phyloP scores from a whole-genome alignment of 2,329 filamentous ascomycete species.

The Myriosclerotinia curreyana region DNA sequence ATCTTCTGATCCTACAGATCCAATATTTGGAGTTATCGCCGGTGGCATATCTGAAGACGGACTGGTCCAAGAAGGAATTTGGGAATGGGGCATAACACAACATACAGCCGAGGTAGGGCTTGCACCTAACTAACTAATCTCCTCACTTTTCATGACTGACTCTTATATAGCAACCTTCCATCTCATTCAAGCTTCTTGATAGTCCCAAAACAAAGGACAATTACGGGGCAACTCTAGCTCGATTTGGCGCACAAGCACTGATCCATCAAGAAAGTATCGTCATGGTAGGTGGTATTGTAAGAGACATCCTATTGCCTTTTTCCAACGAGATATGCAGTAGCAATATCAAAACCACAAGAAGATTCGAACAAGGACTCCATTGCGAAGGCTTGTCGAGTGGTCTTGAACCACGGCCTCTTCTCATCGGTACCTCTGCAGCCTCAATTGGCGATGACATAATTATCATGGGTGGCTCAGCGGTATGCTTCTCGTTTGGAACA shows the following conservation, averaged over 20 bases:
- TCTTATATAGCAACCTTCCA: neutral
- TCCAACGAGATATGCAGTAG: slow-evolving; percentile 50
- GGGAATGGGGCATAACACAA: slow-evolving; percentile 41
- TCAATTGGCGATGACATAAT: slow-evolving; percentile 51
- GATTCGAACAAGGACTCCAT: neutral
- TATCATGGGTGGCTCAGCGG: slow-evolving; percentile 75
- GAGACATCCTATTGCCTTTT: slow-evolving; percentile 44
- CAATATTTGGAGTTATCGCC: slow-evolving; percentile 59
- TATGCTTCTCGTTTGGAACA: slow-evolving; percentile 87
- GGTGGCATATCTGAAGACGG: slow-evolving; percentile 58
- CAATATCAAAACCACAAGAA: neutral
- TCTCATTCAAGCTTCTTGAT: neutral
- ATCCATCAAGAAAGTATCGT: slow-evolving; percentile 35
- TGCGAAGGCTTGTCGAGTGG: neutral
- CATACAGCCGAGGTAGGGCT: slow-evolving; percentile 27
- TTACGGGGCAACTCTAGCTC: slow-evolving; percentile 27
- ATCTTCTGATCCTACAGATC: slow-evolving; percentile 30
- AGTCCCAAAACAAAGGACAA: neutral
- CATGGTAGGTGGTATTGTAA: slow-evolving; percentile 47
- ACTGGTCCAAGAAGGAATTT: slow-evolving; percentile 11
- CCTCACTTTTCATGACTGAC: neutral
- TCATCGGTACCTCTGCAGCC: slow-evolving; percentile 65
- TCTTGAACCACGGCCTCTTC: slow-evolving; percentile 55
- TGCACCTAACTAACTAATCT: neutral
- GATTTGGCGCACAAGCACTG: slow-evolving; percentile 47